Base-by-base conservation (phyloP, 2,329 filamentous ascomycete genomes). In the Monascus ruber region DNA sequence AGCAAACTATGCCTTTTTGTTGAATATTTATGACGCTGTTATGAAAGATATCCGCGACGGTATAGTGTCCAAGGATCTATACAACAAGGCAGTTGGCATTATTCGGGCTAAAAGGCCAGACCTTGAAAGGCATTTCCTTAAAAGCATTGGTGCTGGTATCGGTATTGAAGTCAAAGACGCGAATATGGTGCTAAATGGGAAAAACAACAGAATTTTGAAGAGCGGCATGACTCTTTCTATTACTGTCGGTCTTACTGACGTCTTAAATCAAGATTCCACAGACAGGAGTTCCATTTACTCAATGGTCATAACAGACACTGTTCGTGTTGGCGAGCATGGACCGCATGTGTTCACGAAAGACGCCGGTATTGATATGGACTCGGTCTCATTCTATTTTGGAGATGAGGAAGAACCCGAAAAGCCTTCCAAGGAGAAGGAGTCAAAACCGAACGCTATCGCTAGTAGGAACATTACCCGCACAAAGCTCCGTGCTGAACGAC, bases 361-460 rank as follows among this genome's bases (percentile, higher is more conserved):
- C 57, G 88, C 89, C 0, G 81, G 88, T 2, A 84, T 85, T 26
- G 89, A 94, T 55, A 77, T 94, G 42, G 91, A 96, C 54, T 87
- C 87, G 4, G 89, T 89, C 31, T 94, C 89, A 0, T 98, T 98
- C 71, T 96, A 95, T 67, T 98, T 98, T 71, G 94, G 94, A 58
- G 89, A 96, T 50, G 87, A 94, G 44, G 86, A 94, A 47, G 67
- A 70, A 56, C 85, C 93, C 49, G 78, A 85, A 46, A 80, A 86
- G 60, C 83, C 85, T 27, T 76, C 83, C 6, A 83, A 85, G n/a
- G 93, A 91, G 50, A 93, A 93, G 64, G 80, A 88, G 52, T 72
- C 79, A 0, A 78, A 83, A 33, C 82, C 91, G 6, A 87, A 85
- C 41, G 87, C 88, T 26, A 83, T 95, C 42, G 87, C 88, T 24